Evolutionary conservation across 2,329 filamentous ascomycete species (phyloP).

Genomic region (Fusarium torulosum): DNA sequence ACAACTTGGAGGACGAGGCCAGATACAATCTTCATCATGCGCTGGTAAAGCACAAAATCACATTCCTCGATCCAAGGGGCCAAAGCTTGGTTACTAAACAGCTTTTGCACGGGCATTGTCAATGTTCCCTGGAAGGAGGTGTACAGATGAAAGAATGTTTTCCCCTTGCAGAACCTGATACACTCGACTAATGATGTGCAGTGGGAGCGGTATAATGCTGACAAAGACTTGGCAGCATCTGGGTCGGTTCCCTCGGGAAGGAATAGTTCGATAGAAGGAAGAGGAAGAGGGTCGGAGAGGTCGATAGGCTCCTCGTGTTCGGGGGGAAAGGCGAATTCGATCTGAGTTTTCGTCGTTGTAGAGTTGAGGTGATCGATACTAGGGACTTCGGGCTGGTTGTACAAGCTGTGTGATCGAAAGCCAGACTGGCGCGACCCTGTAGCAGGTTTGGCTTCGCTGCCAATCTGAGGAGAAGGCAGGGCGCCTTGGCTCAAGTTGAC

Average conservation of each 20-base stretch:
- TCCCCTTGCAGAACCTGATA: slow-evolving; percentile 95
- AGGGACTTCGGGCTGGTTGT: slow-evolving; percentile 68
- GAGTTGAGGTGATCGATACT: slow-evolving; percentile 70
- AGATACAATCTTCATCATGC: slow-evolving; percentile 93
- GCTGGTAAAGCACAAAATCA: slow-evolving; percentile 95
- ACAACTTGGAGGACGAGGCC: slow-evolving; percentile 92
- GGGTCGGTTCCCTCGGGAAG: slow-evolving; percentile 84
- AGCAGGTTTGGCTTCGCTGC: slow-evolving; percentile 38
- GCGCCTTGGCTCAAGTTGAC: slow-evolving; percentile 49
- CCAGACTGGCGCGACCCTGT: slow-evolving; percentile 25
- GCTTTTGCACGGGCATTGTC: slow-evolving; percentile 94
- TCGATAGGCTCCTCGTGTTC: slow-evolving; percentile 63
- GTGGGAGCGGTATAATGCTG: slow-evolving; percentile 91
- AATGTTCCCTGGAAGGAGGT: slow-evolving; percentile 96
- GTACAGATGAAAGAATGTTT: slow-evolving; percentile 95
- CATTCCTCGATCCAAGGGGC: slow-evolving; percentile 96
- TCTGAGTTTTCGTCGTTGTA: slow-evolving; percentile 68
- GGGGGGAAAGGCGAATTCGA: slow-evolving; percentile 71
- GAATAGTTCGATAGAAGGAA: slow-evolving; percentile 90
- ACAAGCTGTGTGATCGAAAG: slow-evolving; percentile 61
- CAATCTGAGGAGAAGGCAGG: slow-evolving; percentile 49
- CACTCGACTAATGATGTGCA: slow-evolving; percentile 96
- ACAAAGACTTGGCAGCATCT: slow-evolving; percentile 87
- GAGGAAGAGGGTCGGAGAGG: slow-evolving; percentile 77
- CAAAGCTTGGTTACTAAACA: slow-evolving; percentile 84